A percentile compares a stretch with the other conserved stretches of the same genome.
These are phyloP conservation scores for Amanita muscaria DNA, from an alignment of 768 basidiomycete species.

Conservation along the genomic window DNA sequence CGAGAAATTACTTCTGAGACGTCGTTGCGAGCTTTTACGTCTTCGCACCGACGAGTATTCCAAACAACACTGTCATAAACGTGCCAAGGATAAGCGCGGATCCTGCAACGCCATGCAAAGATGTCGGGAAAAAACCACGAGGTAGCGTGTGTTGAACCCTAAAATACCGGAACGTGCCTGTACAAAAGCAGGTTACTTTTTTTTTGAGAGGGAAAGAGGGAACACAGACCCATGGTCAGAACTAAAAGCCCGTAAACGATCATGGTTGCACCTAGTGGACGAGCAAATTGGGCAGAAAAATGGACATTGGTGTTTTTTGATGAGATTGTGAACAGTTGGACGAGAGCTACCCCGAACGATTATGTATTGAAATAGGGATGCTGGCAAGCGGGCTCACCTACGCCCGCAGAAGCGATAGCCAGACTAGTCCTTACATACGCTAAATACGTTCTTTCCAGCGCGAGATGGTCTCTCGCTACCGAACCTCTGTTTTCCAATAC, in stretches of 20 bases:
- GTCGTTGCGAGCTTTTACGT: too few relatives aligned
- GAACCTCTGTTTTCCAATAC: slow-evolving; percentile 41
- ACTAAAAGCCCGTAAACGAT: slow-evolving; percentile 4
- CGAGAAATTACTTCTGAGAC: too few relatives aligned
- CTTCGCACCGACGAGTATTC: slow-evolving; percentile 6
- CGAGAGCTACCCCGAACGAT: neutral
- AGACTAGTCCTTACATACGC: slow-evolving; percentile 52
- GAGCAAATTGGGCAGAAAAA: neutral
- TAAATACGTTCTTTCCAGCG: slow-evolving; percentile 48
- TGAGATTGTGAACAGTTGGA: slow-evolving; percentile 5
- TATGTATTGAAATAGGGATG: too few relatives aligned
- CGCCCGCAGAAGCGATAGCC: slow-evolving; percentile 40
- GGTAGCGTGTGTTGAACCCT: slow-evolving; percentile 1
- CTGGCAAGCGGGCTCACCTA: slow-evolving; percentile 38
- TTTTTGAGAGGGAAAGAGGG: neutral
- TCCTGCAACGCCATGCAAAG: neutral
- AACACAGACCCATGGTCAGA: slow-evolving; percentile 6
- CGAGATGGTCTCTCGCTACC: slow-evolving; percentile 49
- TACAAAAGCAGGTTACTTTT: neutral
- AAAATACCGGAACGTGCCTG: slow-evolving; percentile 5
- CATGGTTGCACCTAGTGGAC: slow-evolving; percentile 3
- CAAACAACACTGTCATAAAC: slow-evolving; percentile 3
- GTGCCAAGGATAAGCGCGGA: slow-evolving; percentile 1
- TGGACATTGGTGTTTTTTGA: too few relatives aligned
- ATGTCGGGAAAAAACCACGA: neutral